These are phyloP conservation scores for Graphilbum sp. DNA, from an alignment of 2,329 filamentous ascomycete species.

Conservation along the genomic window DNA sequence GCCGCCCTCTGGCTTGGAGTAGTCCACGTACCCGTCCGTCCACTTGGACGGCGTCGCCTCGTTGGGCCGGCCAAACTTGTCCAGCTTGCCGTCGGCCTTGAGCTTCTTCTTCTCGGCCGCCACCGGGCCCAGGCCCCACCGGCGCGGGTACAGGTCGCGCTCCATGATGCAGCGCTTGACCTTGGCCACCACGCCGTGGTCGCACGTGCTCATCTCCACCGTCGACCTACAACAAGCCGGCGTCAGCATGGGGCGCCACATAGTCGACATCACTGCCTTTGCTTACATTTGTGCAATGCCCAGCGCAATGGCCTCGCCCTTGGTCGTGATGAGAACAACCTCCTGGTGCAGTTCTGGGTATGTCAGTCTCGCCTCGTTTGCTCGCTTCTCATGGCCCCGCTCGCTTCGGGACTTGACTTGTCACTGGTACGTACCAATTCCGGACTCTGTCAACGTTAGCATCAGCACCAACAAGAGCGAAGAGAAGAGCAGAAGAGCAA, in stretches of 20 bases:
- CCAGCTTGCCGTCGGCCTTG: conserved; percentile 93
- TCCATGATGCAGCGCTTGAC: conserved; percentile 99
- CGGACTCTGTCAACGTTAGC: conserved; percentile 5
- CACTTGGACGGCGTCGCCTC: conserved; percentile 88
- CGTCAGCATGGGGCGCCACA: background rate
- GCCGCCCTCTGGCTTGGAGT: conserved; percentile 35
- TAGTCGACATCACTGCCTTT: no score
- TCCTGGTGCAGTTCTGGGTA: conserved; percentile 94
- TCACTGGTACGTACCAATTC: conserved; percentile 3
- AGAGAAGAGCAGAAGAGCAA: no score
- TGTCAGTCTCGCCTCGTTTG: conserved; percentile 26
- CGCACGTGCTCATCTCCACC: conserved; percentile 89
- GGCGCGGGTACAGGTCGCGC: conserved; percentile 86
- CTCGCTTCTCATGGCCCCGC: conserved; percentile 48
- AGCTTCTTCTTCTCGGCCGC: conserved; percentile 99
- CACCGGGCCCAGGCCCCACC: conserved; percentile 91
- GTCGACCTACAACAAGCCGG: conserved; percentile 38
- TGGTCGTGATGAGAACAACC: conserved; percentile 95
- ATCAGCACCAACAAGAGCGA: no score
- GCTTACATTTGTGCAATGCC: conserved; percentile 81
- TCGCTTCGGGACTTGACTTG: background rate
- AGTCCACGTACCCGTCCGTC: conserved; percentile 88
- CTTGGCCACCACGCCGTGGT: conserved; percentile 95
- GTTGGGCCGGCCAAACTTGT: conserved; percentile 91
- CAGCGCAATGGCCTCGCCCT: conserved; percentile 94